Evolutionary conservation across 1,284 basidiomycete genomes (phyloP), one percentile per base, ranked within the genome.

Genomic region (Trichosporon faecale): DNA sequence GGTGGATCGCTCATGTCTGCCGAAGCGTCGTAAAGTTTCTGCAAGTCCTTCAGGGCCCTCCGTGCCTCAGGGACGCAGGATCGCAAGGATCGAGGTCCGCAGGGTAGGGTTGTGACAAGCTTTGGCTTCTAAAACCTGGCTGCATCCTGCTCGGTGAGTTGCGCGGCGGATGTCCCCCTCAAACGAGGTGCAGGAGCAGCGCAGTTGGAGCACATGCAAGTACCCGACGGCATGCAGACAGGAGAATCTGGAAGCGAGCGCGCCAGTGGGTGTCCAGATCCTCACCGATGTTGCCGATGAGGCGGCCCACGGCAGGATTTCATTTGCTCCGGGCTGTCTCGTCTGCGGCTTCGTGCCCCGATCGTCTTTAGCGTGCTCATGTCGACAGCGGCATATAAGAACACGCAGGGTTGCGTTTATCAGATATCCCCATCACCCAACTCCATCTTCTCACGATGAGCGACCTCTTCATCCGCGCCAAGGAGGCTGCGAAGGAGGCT

Each of bases 351-450:
- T 52, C 49, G 21, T 52, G 21, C 21, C 49, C 49, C 49, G 49
- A 25, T 12, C 21, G 9, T 12, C 23, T 52, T 7, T 52, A 52
- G 49, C 12, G 49, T n/a, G 1, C 18, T 23, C 40, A 25, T 11
- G 5, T 25, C 11, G 49, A 18, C 57, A 31, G 29, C 27, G 27
- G 57, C 29, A 61, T 61, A 61, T 31, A 61, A 61, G 29, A 23
- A 23, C 49, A 6, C 31, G 29, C 57, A 31, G 18, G 27, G 57
- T 61, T 18, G 5, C 29, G 29, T 61, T 61, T 29, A 31, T 61
- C 57, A 31, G 57, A 61, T n/a, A 31, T 61, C 57, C 57, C 57
- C 27, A 31, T 61, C 57, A 29, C 57, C 27, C 27, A n/a, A 29
- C 57, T 9, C 57, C 5, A 29, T 57, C 55, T 11, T 21, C 18